Conservation (phyloP, 2,329 filamentous ascomycete genomes). For the Arthrinium puccinioides region DNA sequence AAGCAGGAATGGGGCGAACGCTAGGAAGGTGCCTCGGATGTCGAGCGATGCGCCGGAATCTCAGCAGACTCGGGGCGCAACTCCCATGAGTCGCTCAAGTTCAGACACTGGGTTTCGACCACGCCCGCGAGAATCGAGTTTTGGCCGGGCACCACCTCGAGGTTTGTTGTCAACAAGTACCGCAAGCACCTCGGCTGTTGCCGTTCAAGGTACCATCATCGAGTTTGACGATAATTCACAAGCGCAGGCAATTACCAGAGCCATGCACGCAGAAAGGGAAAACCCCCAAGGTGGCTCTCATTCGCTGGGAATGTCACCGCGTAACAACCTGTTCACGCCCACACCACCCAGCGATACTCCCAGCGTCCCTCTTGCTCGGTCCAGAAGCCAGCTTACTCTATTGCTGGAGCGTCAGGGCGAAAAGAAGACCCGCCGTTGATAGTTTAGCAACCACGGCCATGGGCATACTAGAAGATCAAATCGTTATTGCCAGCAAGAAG, state of each 20-base stretch:
- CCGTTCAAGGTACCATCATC: conserved; percentile 35
- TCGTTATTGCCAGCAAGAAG: too few relatives aligned
- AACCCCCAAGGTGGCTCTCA: too few relatives aligned
- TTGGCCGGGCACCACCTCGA: conserved; percentile 18
- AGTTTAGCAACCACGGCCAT: too few relatives aligned
- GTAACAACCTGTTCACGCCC: conserved; percentile 34
- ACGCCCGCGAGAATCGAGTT: conserved; percentile 17
- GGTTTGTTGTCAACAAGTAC: conserved; percentile 25
- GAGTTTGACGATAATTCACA: conserved; percentile 25
- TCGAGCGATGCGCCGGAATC: neutral
- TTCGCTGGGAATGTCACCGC: conserved; percentile 24
- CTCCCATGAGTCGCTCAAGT: neutral
- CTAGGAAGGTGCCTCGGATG: too few relatives aligned
- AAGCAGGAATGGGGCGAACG: too few relatives aligned
- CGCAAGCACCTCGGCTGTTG: conserved; percentile 32
- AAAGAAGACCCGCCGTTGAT: conserved; percentile 19
- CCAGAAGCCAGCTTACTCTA: conserved; percentile 53
- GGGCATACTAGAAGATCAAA: too few relatives aligned
- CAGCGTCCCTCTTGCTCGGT: conserved; percentile 43
- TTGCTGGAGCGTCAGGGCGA: conserved; percentile 40
- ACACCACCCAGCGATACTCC: conserved; percentile 39
- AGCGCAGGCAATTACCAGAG: conserved; percentile 13
- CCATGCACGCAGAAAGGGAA: neutral
- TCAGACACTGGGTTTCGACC: conserved; percentile 5
- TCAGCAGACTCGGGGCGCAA: neutral